These are phyloP conservation scores for Verticillium nubilum DNA, from an alignment of 2,329 filamentous ascomycete species.

Conservation along the genomic window DNA sequence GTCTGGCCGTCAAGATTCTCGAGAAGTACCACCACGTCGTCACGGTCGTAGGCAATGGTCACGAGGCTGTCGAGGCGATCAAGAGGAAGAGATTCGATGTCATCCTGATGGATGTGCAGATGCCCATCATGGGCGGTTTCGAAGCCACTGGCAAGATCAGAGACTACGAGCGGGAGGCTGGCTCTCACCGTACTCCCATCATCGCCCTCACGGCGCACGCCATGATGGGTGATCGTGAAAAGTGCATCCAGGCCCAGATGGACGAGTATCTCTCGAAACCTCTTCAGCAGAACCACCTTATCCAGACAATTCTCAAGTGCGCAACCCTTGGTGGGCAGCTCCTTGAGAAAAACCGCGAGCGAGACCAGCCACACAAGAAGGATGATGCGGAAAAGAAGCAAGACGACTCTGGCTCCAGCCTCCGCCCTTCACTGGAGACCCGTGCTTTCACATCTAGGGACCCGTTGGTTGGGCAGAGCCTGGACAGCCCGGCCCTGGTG, in stretches of 20 bases:
- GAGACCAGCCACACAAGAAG: slow-evolving; percentile 47
- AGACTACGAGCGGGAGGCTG: slow-evolving; percentile 82
- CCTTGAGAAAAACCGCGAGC: slow-evolving; percentile 68
- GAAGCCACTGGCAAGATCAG: slow-evolving; percentile 96
- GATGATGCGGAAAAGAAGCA: slow-evolving; percentile 22
- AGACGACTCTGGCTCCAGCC: slow-evolving; percentile 15
- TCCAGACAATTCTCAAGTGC: slow-evolving; percentile 96
- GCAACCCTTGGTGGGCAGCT: slow-evolving; percentile 83
- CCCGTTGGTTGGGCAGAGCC: slow-evolving; percentile 43
- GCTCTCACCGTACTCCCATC: slow-evolving; percentile 81
- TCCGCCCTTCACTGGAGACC: slow-evolving; percentile 41
- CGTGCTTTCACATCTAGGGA: slow-evolving; percentile 68
- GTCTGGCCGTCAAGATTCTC: slow-evolving; percentile 90
- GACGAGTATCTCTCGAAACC: slow-evolving; percentile 98
- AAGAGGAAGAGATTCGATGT: slow-evolving; percentile 92
- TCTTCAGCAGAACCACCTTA: slow-evolving; percentile 92
- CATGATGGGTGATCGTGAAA: slow-evolving; percentile 97
- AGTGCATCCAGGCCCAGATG: slow-evolving; percentile 98
- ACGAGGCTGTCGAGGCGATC: slow-evolving; percentile 88
- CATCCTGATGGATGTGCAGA: slow-evolving; percentile 98
- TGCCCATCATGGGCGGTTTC: slow-evolving; percentile 99
- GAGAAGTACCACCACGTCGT: slow-evolving; percentile 94
- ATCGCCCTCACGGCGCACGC: slow-evolving; percentile 96
- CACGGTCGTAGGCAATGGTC: slow-evolving; percentile 89
- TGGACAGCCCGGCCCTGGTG: slow-evolving; percentile 59